phyloP scores from a whole-genome alignment of 108 stramenopile species.

The Nitzschia palea region DNA sequence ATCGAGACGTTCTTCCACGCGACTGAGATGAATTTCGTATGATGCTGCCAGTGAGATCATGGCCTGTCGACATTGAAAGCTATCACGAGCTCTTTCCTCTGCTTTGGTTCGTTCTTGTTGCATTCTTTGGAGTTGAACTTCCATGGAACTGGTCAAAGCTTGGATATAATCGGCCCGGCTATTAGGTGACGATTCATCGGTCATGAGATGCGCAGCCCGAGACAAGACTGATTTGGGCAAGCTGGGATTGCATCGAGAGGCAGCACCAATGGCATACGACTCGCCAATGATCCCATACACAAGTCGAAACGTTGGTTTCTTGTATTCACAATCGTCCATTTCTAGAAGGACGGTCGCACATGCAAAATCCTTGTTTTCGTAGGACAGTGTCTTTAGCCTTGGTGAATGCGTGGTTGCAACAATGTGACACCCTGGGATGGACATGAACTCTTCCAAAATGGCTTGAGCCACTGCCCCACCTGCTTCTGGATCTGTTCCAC shows the following conservation, averaged over 20 bases:
- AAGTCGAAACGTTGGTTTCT: constrained; percentile 56
- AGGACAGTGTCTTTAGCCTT: constrained; percentile 68
- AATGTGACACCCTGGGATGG: constrained; percentile 32
- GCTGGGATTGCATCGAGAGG: constrained; percentile 50
- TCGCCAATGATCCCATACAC: constrained; percentile 75
- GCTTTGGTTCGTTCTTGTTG: constrained; percentile 18
- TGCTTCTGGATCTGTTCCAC: constrained; percentile 75
- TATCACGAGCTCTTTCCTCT: constrained; percentile 37
- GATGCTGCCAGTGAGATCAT: constrained; percentile 55
- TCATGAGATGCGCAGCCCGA: constrained; percentile 48
- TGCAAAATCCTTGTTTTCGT: constrained; percentile 47
- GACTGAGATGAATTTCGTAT: constrained; percentile 52
- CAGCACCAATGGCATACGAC: constrained; percentile 75
- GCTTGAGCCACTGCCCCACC: constrained; percentile 75
- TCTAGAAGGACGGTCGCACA: constrained; percentile 65
- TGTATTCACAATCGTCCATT: constrained; percentile 10
- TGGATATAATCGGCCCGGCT: constrained; percentile 25
- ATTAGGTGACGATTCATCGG: constrained; percentile 21
- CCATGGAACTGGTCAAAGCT: constrained; percentile 51
- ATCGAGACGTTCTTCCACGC: constrained; percentile 47
- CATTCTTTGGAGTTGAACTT: constrained; percentile 39
- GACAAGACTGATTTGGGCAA: constrained; percentile 65
- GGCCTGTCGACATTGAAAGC: constrained; percentile 37
- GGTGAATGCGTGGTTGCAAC: constrained; percentile 84
- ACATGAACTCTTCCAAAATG: constrained; percentile 66